Evolutionary conservation across 2,329 filamentous ascomycete genomes (phyloP), one percentile per base, ranked within the genome.

Genomic region (Tolypocladium paradoxum): DNA sequence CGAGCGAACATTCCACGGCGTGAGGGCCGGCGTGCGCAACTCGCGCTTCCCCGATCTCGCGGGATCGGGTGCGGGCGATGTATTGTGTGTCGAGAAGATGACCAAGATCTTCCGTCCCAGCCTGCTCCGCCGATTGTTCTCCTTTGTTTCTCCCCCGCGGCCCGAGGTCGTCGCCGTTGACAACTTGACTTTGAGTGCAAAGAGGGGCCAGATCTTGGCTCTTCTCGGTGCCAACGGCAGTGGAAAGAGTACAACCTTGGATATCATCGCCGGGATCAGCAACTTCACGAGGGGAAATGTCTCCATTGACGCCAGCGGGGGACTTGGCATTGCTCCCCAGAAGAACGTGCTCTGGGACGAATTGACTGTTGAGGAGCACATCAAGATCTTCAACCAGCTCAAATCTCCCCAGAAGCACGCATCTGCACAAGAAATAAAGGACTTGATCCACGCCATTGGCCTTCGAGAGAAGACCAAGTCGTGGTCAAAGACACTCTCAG

Each of bases 261-360:
- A 96, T 63, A 86, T 87, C 6, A 91, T 96, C 58, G 87, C 90
- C 12, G 91, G 91, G 3, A 78, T 92, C 49, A 89, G 85, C 60
- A 87, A 81, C 47, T 76, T 92, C 27, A 90, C 88, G 0, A 82
- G 79, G 54, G 91, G 91, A 3, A 76, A 77, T 3, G 95, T 96
- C 58, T 81, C 80, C 24, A 84, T 96, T 46, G 84, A 91, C 58
- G 84, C 84, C 1, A 84, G 82, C 8, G 88, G 88, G 8, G 89
- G 88, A 0, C 77, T 96, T n/a, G 91, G 91, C 18, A 84, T 95
- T 43, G 92, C 90, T 53, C 91, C 91, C 0, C 91, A 96, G 66
- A 91, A 92, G 73, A 96, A 96, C 61, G 91, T 96, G 6, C 77
- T 96, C 33, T 96, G 91, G 90, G 87, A 92, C 60, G 85, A 90